A percentile compares a stretch with the other conserved stretches of the same genome.
Evolutionary conservation across 2,329 filamentous ascomycete species (phyloP).

Genomic region (Fusarium sp.): DNA sequence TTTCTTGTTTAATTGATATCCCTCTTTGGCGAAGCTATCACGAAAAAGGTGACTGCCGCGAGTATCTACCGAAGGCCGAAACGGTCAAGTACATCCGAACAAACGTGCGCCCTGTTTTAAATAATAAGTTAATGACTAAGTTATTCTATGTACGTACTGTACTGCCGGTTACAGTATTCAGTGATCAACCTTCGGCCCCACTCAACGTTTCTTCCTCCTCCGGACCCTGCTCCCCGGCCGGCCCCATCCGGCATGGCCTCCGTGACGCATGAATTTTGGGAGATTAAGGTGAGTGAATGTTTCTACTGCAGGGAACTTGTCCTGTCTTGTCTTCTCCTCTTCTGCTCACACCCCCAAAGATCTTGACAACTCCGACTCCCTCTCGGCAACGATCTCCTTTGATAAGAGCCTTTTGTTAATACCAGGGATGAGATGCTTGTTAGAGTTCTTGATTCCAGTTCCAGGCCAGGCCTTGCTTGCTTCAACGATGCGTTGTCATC

Average conservation of each 20-base stretch:
- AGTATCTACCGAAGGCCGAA: slow-evolving; percentile 23
- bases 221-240: slow-evolving; percentile 34
- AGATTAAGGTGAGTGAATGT: slow-evolving; percentile 37
- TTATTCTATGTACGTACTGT: neutral
- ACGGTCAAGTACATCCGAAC: slow-evolving; percentile 7
- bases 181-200: slow-evolving; percentile 12
- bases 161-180: neutral
- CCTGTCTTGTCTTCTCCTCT: neutral
- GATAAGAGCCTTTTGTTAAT: slow-evolving; percentile 8
- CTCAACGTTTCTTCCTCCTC: slow-evolving; percentile 19
- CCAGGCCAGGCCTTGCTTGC: slow-evolving; percentile 25
- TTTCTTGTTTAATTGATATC: neutral
- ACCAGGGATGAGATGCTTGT: slow-evolving; percentile 28
- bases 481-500: slow-evolving; percentile 34
- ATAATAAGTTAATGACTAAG: neutral
- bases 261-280: slow-evolving; percentile 46
- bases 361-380: slow-evolving; percentile 16
- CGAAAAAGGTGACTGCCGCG: slow-evolving; percentile 8
- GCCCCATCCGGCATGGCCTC: slow-evolving; percentile 35
- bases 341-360: slow-evolving; percentile 16
- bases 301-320: slow-evolving; percentile 9
- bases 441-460: slow-evolving; percentile 5
- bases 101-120: slow-evolving; percentile 5
- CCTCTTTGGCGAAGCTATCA: slow-evolving; percentile 14
- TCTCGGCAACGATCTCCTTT: slow-evolving; percentile 16